Evolutionary conservation across 1,139 yeast genomes (phyloP), one percentile per base, ranked within the genome.

Genomic region (Debaryomyces sp.): DNA sequence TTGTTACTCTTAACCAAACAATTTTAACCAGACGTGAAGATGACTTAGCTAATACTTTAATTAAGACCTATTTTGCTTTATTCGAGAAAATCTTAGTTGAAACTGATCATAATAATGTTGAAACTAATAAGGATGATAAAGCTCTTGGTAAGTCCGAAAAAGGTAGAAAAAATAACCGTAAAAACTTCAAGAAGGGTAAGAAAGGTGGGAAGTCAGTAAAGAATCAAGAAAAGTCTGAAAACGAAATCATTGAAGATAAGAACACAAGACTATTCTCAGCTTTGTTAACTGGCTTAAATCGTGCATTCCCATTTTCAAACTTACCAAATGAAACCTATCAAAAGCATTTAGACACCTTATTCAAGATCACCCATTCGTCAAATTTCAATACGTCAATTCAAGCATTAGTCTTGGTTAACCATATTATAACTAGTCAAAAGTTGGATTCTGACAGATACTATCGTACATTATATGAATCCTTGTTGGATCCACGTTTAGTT

Each of bases 311-410:
- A 49, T 94, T 89, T 64, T 85, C 97, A 1, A 79, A 82, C 52
- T 75, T 95, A 49, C 88, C 96, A 7, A 77, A 83, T 45, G 84
- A 84, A 18, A 80, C 83, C 7, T 92, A 89, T 66, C 83, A 85
- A 54, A 75, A 79, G 53, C 98, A 95, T 69, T 76, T 92, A 62
- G 86, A 90, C 60, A 87, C 96, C 0, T 73, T 94, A 50, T 95
- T 87, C 75, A 84, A 84, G 61, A 92, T 94, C 61, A 92, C 98
- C 2, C 98, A 94, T 66, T 87, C 97, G 21, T 84, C 96, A 26
- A 95, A 95, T 66, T 92, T 94, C 75, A 91, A 90, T 66, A 94
- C 99, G 2, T 86, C 96, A 8, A 85, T 95, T 29, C 99, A 95
- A 72, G 96, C 99, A 0, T 78, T 95, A 55, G 85, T 88, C 27